A percentile compares a stretch with the other conserved stretches of the same genome.
Conservation (phyloP, 495 filamentous ascomycete species). For the Antarctomyces pellizariae region DNA sequence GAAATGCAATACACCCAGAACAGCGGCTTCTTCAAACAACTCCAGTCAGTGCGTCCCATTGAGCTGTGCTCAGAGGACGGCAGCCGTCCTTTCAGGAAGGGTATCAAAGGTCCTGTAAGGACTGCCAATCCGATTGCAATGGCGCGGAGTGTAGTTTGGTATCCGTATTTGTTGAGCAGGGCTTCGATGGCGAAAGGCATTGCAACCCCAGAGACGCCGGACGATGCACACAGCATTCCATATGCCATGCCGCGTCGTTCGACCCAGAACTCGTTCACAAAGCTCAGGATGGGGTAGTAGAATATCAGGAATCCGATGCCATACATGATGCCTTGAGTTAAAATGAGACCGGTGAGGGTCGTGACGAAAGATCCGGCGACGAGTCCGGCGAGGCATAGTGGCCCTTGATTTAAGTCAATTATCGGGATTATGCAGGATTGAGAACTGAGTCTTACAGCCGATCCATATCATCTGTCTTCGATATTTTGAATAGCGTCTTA, state of each 20-base stretch:
- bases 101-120: constrained; percentile 13
- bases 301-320: constrained; percentile 16
- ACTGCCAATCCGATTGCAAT: constrained; percentile 14
- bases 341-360: constrained; percentile 12
- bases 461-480: constrained; percentile 13
- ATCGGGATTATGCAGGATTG: too few relatives aligned
- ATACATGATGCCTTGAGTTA: constrained; percentile 18
- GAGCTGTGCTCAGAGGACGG: constrained; percentile 7
- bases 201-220: constrained; percentile 15
- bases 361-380: constrained; percentile 15
- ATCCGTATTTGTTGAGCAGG: constrained; percentile 14
- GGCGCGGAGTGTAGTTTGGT: constrained; percentile 16
- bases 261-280: constrained; percentile 20
- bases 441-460: too few relatives aligned
- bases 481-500: constrained; percentile 12
- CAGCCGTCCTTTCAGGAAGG: constrained; percentile 14
- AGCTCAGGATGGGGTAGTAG: constrained; percentile 15
- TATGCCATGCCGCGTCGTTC: constrained; percentile 19
- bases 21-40: constrained; percentile 10
- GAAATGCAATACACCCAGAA: constrained; percentile 15
- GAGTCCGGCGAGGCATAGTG: constrained; percentile 12
- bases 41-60: constrained; percentile 5
- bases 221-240: constrained; percentile 17
- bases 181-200: constrained; percentile 16
- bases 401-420: too few relatives aligned